These are phyloP conservation scores for Coemansia sp. DNA, from an alignment of 192 early-diverging fungal genomes.

Conservation along the genomic window DNA sequence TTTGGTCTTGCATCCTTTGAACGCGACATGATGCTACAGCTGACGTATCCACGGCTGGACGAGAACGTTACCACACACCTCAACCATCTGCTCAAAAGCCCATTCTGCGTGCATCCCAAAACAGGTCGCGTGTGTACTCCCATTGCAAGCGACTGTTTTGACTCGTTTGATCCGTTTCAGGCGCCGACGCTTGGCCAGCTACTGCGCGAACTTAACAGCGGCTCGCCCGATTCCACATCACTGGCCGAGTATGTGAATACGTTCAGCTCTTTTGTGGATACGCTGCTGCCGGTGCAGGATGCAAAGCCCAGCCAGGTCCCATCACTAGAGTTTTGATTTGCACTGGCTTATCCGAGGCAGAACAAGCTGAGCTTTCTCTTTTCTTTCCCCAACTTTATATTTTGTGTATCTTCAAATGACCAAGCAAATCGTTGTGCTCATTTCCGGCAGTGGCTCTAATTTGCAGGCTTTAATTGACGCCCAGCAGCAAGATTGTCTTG, in stretches of 20 bases:
- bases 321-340: neutral
- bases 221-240: conserved; percentile 52
- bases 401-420: conserved; percentile 6
- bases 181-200: conserved; percentile 75
- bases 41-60: conserved; percentile 90
- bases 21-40: conserved; percentile 85
- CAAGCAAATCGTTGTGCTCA: conserved; percentile 80
- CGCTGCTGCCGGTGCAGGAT: conserved; percentile 7
- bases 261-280: conserved; percentile 68
- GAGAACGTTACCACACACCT: conserved; percentile 86
- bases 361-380: neutral
- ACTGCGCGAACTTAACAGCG: conserved; percentile 62
- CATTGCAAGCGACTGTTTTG: conserved; percentile 71
- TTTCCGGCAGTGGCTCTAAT: conserved; percentile 94
- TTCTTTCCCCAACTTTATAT: neutral
- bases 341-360: neutral
- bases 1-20: conserved; percentile 41
- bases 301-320: no score
- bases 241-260: conserved; percentile 60
- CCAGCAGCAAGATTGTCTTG: conserved; percentile 50
- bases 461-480: conserved; percentile 96
- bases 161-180: conserved; percentile 77
- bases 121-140: conserved; percentile 96
- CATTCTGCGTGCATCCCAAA: conserved; percentile 96
- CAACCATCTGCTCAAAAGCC: conserved; percentile 94